Conservation (phyloP, 1,284 basidiomycete species). For the Cutaneotrichosporon sp. region DNA sequence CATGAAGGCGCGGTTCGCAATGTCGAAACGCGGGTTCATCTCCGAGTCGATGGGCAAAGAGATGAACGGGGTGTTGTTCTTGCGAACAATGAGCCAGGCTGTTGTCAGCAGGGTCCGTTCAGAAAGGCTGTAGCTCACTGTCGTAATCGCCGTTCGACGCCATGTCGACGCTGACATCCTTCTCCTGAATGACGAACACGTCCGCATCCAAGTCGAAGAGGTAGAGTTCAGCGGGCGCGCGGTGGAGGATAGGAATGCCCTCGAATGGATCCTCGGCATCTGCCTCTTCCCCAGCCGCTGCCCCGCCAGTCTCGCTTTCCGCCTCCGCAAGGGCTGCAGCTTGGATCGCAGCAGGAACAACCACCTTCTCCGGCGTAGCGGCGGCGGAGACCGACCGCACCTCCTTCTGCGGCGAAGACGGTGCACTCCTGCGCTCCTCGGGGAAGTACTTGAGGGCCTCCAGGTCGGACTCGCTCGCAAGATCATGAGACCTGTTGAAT, state of each 20-base stretch:
- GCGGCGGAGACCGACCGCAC: neutral
- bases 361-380: neutral
- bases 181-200: constrained; percentile 68
- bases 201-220: constrained; percentile 68
- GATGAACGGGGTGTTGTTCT: constrained; percentile 43
- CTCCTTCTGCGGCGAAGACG: constrained; percentile 4
- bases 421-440: constrained; percentile 1
- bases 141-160: constrained; percentile 55
- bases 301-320: neutral
- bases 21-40: constrained; percentile 58
- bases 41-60: constrained; percentile 49
- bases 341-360: constrained; percentile 8
- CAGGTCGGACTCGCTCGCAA: constrained; percentile 62
- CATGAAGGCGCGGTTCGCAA: constrained; percentile 61
- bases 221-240: constrained; percentile 54
- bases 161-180: constrained; percentile 63
- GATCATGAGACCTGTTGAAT: constrained; percentile 67
- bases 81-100: constrained; percentile 48
- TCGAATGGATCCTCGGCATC: constrained; percentile 45
- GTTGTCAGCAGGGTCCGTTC: constrained; percentile 1
- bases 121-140: constrained; percentile 39
- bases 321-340: constrained; percentile 10
- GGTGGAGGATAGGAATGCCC: constrained; percentile 43
- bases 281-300: too few species aligned
- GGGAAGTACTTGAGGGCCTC: constrained; percentile 61